phyloP scores from a whole-genome alignment of 192 early-diverging fungal genomes.

The Funneliformis geosporum region DNA sequence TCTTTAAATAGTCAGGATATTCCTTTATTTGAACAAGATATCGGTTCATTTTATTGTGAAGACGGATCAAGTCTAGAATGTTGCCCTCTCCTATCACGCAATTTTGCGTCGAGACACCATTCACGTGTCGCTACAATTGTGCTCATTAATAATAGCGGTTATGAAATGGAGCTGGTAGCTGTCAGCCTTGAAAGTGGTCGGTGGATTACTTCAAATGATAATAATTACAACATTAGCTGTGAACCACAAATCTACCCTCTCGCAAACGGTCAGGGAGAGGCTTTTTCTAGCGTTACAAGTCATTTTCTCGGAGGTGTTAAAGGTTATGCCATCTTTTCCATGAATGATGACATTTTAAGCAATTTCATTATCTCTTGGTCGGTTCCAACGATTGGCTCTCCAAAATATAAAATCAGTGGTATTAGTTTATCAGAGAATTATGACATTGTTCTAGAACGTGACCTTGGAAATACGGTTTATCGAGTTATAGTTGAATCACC shows the following conservation, averaged over 20 bases:
- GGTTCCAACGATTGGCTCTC: not conserved
- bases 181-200: conserved; percentile 19
- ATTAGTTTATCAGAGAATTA: not conserved
- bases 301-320: conserved; percentile 12
- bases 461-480: not conserved
- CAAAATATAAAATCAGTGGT: not conserved
- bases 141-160: conserved; percentile 2
- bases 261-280: conserved; percentile 1
- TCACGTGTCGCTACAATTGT: conserved; percentile 12
- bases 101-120: not conserved
- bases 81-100: conserved; percentile 3
- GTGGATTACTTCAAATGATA: conserved; percentile 10
- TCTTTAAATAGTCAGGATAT: too few species aligned
- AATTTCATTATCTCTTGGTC: conserved; percentile 8
- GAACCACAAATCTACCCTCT: not conserved
- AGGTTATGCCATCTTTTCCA: not conserved
- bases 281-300: conserved; percentile 23
- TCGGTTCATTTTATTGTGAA: not conserved
- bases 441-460: not conserved
- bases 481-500: not conserved
- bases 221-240: not conserved
- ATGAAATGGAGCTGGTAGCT: not conserved
- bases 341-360: conserved; percentile 10
- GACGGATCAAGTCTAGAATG: not conserved
- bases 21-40: not conserved